Conservation (phyloP, 208 protist genomes). For the Wallacemonas sp. region DNA sequence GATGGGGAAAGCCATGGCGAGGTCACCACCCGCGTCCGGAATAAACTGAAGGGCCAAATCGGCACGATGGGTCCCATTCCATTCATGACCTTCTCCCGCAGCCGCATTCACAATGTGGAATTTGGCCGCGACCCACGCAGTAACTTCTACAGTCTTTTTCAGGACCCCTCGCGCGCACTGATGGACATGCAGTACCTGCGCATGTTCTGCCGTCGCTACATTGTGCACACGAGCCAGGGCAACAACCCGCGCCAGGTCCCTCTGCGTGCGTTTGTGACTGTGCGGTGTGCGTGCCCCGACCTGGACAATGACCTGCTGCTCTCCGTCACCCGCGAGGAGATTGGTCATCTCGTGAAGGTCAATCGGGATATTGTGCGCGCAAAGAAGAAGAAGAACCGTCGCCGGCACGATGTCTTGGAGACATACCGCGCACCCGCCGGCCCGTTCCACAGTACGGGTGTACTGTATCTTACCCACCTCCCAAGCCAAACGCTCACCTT, state of each 20-base stretch:
- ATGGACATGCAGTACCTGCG: constrained; percentile 86
- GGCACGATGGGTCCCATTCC: constrained; percentile 62
- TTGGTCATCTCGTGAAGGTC: constrained; percentile 58
- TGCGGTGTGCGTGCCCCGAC: constrained; percentile 49
- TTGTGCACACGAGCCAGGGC: constrained; percentile 71
- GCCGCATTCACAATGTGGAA: constrained; percentile 66
- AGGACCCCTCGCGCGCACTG: constrained; percentile 30
- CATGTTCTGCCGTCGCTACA: constrained; percentile 81
- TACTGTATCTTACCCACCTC: constrained; percentile 67
- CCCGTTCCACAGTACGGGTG: constrained; percentile 46
- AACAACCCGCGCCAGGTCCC: constrained; percentile 69
- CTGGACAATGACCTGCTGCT: constrained; percentile 60
- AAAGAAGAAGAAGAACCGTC: constrained; percentile 27
- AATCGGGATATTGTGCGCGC: constrained; percentile 51
- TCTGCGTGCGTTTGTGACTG: constrained; percentile 61
- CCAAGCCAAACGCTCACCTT: constrained; percentile 65
- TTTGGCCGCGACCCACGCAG: constrained; percentile 57
- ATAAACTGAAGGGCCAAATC: constrained; percentile 10
- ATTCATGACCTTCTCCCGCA: constrained; percentile 73
- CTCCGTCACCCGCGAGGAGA: constrained; percentile 53
- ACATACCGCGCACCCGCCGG: constrained; percentile 38
- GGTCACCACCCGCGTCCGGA: neutral
- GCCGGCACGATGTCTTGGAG: constrained; percentile 25
- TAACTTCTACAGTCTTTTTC: constrained; percentile 65
- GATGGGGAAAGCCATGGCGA: constrained; percentile 6